Conservation (phyloP, 352 stramenopile species). For the Phytophthora brassicae region DNA sequence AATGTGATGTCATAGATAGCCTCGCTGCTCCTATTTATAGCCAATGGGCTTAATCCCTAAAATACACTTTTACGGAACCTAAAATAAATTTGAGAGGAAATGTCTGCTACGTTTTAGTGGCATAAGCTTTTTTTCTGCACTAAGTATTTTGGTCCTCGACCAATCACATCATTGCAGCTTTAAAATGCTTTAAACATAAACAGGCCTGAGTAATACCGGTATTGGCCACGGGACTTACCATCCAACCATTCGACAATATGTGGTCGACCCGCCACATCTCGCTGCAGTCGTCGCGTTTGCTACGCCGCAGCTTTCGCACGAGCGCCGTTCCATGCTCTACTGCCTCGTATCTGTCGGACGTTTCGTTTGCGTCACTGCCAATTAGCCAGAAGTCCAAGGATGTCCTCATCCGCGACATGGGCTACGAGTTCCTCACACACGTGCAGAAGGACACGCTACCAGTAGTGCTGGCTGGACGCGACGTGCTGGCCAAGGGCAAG, state of each 20-base stretch:
- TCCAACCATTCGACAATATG: constrained; percentile 27
- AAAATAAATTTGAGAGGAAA: too few species aligned
- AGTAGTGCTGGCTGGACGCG: constrained; percentile 67
- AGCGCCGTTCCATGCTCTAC: constrained; percentile 7
- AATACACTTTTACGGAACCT: constrained; percentile 1
- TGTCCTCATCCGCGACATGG: constrained; percentile 75
- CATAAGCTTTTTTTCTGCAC: too few species aligned
- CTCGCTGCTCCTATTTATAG: constrained; percentile 7
- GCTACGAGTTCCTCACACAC: constrained; percentile 88
- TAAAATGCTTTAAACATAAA: too few species aligned
- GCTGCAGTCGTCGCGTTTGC: constrained; percentile 3
- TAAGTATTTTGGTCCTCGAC: too few species aligned
- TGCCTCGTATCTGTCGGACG: constrained; percentile 46
- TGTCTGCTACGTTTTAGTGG: too few species aligned
- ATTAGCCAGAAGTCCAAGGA: constrained; percentile 61
- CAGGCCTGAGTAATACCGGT: too few species aligned
- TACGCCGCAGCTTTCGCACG: constrained; percentile 20
- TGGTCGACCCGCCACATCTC: constrained; percentile 27
- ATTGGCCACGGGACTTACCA: too few species aligned
- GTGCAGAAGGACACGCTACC: constrained; percentile 89
- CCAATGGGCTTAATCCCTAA: constrained; percentile 14
- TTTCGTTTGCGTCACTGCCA: constrained; percentile 45
- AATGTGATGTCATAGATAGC: constrained; percentile 12
- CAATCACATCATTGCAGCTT: too few species aligned
- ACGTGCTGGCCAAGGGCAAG: constrained; percentile 91